Base-by-base conservation (phyloP, 192 early-diverging fungal species). In the Blastocladiella britannica region DNA sequence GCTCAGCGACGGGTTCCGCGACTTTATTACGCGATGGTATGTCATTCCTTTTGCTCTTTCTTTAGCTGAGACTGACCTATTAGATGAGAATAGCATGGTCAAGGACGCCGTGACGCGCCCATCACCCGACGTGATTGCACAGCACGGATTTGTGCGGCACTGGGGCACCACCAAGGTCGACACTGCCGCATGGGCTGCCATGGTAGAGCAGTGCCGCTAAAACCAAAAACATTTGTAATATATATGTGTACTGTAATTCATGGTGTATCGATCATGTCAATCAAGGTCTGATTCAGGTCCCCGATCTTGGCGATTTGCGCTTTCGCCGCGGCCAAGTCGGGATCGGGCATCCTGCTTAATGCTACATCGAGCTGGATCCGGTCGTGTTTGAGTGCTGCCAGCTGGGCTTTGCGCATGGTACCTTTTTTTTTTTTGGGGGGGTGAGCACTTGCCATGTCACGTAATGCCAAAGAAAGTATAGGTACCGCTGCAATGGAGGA, bases 1-100 rank as follows among this genome's bases (percentile, higher is more conserved):
- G 60, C 93, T 88, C 64, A 79, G 87, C 12, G 61, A 62, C 7
- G 78, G 80, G 27, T 76, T 97, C 56, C 80, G 83, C 54, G 81
- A 84, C 37, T 80, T 97, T 62, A 71, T 93, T 57, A 65, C 73
- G 8, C 62, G 73, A 56, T 87, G 87, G 84, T 57, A 26, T 24
- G 24, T 47, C 20, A 27, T 29, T 43, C 24, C 51, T 53, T 25
- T 1, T 28, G 18, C 58, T 61, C 4, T 26, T 51, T 55, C 25
- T 53, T 51, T 60, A 77, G n/a, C n/a, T n/a, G n/a, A n/a, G n/a
- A n/a, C n/a, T n/a, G n/a, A n/a, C n/a, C n/a, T n/a, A n/a, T n/a
- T n/a, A n/a, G n/a, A n/a, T n/a, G n/a, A n/a, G n/a, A n/a, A n/a
- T n/a, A n/a, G 75, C 62, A 60, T 80, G 31, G 65, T 65, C 25